A percentile compares a stretch with the other conserved stretches of the same genome.
Evolutionary conservation across 805 yeast species (phyloP).

Genomic region (Wickerhamomyces xylosicus): DNA sequence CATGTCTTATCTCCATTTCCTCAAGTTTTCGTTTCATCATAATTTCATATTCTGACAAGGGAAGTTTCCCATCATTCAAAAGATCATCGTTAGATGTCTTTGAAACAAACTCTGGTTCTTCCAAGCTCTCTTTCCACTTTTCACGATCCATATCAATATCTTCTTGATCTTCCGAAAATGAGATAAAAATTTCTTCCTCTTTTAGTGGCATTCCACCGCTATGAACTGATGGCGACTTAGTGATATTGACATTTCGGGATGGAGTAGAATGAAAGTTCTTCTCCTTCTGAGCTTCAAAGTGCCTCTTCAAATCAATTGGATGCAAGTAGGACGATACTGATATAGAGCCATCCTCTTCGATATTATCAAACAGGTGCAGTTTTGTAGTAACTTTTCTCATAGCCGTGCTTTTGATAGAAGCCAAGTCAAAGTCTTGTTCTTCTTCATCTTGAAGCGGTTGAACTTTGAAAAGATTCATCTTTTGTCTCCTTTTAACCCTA

Average conservation of each 20-base stretch:
- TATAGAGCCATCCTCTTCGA: neutral
- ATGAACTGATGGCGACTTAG: too few species aligned
- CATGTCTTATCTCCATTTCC: neutral
- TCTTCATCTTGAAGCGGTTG: neutral
- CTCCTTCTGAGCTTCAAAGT: neutral
- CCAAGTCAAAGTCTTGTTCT: too few species aligned
- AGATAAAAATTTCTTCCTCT: too few species aligned
- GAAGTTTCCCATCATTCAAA: neutral
- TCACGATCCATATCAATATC: neutral
- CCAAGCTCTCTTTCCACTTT: neutral
- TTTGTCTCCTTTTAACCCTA: neutral
- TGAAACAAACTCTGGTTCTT: too few species aligned
- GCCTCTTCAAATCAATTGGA: neutral
- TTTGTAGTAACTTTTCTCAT: neutral
- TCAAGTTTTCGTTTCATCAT: neutral
- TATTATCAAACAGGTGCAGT: neutral
- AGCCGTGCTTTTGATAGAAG: neutral
- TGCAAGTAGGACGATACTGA: neutral
- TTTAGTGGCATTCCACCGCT: too few species aligned
- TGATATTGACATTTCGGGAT: too few species aligned
- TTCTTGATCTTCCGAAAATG: too few species aligned
- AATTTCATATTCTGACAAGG: neutral
- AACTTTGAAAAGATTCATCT: neutral
- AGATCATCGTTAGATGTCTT: neutral
- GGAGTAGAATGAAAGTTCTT: too few species aligned